Evolutionary conservation across 2,329 filamentous ascomycete genomes (phyloP), one percentile per base, ranked within the genome.

Genomic region (Periglandula ipomoeae): DNA sequence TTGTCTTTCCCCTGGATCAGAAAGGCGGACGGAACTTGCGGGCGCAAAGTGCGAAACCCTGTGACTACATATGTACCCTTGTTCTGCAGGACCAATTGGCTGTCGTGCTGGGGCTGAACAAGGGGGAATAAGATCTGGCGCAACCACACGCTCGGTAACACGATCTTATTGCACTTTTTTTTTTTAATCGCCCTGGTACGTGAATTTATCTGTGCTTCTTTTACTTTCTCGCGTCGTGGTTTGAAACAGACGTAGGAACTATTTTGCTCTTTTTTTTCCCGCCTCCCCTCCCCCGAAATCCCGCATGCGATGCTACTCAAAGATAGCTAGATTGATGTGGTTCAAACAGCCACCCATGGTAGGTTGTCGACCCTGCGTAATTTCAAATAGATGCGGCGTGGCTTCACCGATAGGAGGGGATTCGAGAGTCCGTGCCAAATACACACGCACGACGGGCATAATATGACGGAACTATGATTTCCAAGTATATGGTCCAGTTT

Each of bases 111-210:
- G 1, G 13, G 27, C 11, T 4, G 8, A 19, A 23, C 37, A 30
- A 8, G 24, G 34, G 45, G 24, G 15, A 47, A 38, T 17, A 38
- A 38, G 24, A 47, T 47, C 45, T 34, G 45, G 37, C 19, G 19
- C 24, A 42, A 42, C 45, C 45, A 24, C n/a, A 34, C 26, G 13
- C 23, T 41, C 45, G 45, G 45, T 47, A 47, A 41, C 24, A 41
- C 27, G 45, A 47, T 41, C 24, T 34, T n/a, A n/a, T n/a, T n/a
- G n/a, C n/a, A n/a, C n/a, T n/a, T n/a, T n/a, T n/a, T n/a, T n/a
- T n/a, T n/a, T n/a, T n/a, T n/a, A n/a, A n/a, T n/a, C n/a, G n/a
- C n/a, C n/a, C n/a, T n/a, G n/a, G n/a, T n/a, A n/a, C n/a, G n/a
- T n/a, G n/a, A n/a, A n/a, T n/a, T n/a, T n/a, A n/a, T n/a, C n/a